Evolutionary conservation across 1,284 basidiomycete genomes (phyloP).

Genomic region (Cerioporus squamosus): DNA sequence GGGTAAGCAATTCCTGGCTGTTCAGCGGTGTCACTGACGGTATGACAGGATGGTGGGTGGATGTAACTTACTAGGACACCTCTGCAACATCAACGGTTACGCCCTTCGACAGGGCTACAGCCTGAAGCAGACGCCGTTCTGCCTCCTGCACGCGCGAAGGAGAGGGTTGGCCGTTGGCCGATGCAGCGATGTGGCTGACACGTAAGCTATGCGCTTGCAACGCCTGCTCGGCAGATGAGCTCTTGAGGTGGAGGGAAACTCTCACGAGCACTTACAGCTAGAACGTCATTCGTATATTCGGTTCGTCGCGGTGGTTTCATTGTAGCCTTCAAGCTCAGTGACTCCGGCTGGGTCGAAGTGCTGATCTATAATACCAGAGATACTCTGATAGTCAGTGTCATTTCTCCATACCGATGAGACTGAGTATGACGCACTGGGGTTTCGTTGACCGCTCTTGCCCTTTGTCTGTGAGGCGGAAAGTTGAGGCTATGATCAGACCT

Average conservation of each 20-base stretch:
- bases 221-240: conserved; percentile 3
- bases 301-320: not conserved
- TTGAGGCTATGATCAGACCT: not conserved
- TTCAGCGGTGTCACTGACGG: not conserved
- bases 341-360: not conserved
- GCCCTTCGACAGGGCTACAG: not conserved
- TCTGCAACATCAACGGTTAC: not conserved
- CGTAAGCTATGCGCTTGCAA: conserved; percentile 23
- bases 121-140: conserved; percentile 11
- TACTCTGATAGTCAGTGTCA: too few relatives aligned
- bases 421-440: not conserved
- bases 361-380: not conserved
- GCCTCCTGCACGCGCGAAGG: not conserved
- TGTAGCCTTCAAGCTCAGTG: not conserved
- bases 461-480: not conserved
- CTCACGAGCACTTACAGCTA: conserved; percentile 10
- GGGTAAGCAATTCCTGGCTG: conserved; percentile 11
- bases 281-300: conserved; percentile 19
- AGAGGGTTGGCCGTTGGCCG: not conserved
- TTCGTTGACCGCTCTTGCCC: not conserved
- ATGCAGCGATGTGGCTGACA: not conserved
- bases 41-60: too few relatives aligned
- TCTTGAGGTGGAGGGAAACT: too few relatives aligned
- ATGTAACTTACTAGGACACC: conserved; percentile 4
- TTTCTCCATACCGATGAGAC: not conserved